Evolutionary conservation across 75 land plant species (phyloP), one percentile per base, ranked within the genome.

Genomic region (Chamaecyparis obtusa): DNA sequence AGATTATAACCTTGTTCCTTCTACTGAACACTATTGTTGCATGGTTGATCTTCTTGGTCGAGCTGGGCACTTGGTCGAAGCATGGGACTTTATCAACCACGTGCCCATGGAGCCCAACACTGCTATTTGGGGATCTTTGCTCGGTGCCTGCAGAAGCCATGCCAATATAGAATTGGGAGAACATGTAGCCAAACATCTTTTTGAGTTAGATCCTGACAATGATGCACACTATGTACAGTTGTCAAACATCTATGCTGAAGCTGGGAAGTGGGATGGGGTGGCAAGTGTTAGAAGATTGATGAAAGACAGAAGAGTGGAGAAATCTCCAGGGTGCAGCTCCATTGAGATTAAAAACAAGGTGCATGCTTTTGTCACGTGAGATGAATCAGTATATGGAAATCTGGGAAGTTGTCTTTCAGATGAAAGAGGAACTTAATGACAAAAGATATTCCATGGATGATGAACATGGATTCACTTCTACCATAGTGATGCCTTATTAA

Each of bases 21-120:
- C 72, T 17, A 35, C 32, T 0, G 84, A 87, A 35, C 90, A 89
- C 36, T 89, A 87, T 54, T 72, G 57, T 35, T 89, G 90, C 24
- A 82, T 89, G 60, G 84, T 87, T 36, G 90, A 89, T 35, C 55
- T 89, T 64, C 89, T 88, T 71, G 89, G 69, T 14, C 84, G 89
- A 19, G 37, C 86, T 49, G 89, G 88, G 77, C 69, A 36, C 33
- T 41, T 88, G 82, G 56, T 49, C 27, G 49, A 86, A 41, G 89
- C 89, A 2, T 17, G 32, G 16, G 39, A 80, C 4, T 86, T 75
- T 48, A 75, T 88, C 27, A 27, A 55, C 39, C 57, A 39, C 24
- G 57, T 87, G 88, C 88, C 88, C 37, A 71, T 86, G 39, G 80
- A 86, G 21, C 51, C 88, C n/a, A 41, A 86, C 9, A 32, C 87